These are phyloP conservation scores for Lonicera japonica DNA, from an alignment of 129 eudicot genomes.

Conservation along the genomic window DNA sequence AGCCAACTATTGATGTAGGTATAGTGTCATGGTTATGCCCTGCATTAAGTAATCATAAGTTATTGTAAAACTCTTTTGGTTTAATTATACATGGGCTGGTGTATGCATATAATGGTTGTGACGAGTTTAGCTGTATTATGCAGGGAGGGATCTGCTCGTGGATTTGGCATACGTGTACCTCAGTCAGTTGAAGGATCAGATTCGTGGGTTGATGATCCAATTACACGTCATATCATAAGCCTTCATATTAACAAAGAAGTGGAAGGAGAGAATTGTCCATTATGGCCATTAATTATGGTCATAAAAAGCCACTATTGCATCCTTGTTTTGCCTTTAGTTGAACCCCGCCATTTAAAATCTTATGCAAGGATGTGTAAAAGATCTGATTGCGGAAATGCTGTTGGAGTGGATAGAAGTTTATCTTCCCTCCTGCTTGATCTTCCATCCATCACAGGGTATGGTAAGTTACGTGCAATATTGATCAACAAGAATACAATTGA, in stretches of 20 bases:
- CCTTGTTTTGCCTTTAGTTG: slow-evolving; percentile 83
- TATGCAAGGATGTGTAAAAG: slow-evolving; percentile 57
- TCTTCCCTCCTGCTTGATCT: slow-evolving; percentile 85
- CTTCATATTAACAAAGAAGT: slow-evolving; percentile 52
- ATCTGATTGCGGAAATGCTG: slow-evolving; percentile 83
- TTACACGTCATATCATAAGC: slow-evolving; percentile 76
- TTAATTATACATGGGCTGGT: not conserved
- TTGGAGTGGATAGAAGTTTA: slow-evolving; percentile 71
- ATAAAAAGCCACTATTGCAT: slow-evolving; percentile 58
- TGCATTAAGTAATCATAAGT: not conserved
- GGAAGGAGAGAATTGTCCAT: slow-evolving; percentile 38
- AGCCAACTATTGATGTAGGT: not conserved
- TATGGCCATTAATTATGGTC: slow-evolving; percentile 87
- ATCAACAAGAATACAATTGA: not conserved
- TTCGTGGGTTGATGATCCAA: slow-evolving; percentile 99
- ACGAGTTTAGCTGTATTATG: slow-evolving; percentile 16
- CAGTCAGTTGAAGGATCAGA: slow-evolving; percentile 92
- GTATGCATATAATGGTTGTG: not conserved
- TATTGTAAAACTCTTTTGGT: not conserved
- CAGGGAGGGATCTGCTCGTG: slow-evolving; percentile 96
- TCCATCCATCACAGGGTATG: slow-evolving; percentile 99
- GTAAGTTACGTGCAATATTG: slow-evolving; percentile 32
- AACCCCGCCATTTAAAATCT: slow-evolving; percentile 62
- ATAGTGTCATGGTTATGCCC: not conserved
- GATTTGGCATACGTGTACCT: slow-evolving; percentile 73